Percentiles rank a stretch among this genome's conserved stretches.
These are phyloP conservation scores for Botrytis deweyae DNA, from an alignment of 2,329 filamentous ascomycete species.

Conservation along the genomic window DNA sequence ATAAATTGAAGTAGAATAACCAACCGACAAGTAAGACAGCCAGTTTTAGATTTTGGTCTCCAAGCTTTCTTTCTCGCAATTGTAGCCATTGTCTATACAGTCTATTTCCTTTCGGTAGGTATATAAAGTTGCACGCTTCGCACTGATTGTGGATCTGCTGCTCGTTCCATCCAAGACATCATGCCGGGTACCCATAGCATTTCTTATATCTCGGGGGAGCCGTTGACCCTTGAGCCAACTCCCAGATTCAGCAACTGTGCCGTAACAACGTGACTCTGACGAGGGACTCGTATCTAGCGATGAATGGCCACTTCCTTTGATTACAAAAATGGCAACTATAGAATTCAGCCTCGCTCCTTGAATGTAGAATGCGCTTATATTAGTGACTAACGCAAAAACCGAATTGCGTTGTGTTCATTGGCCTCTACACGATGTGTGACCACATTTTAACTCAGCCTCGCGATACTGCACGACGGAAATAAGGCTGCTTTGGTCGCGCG, in stretches of 20 bases:
- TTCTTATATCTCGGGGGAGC: neutral
- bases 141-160: neutral
- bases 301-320: neutral
- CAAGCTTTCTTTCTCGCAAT: conserved; percentile 32
- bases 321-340: neutral
- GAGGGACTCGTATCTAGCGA: neutral
- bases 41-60: conserved; percentile 34
- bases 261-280: neutral
- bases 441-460: neutral
- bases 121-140: neutral
- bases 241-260: conserved; percentile 5
- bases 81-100: neutral
- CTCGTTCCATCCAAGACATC: conserved; percentile 1
- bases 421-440: neutral
- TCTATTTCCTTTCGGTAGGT: neutral
- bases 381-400: neutral
- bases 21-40: conserved; percentile 37
- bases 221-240: neutral
- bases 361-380: neutral
- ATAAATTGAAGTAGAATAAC: conserved; percentile 7
- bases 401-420: too few relatives aligned
- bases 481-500: neutral
- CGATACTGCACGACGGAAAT: neutral
- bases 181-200: neutral
- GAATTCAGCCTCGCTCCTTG: conserved; percentile 14